Base-by-base conservation (phyloP, 78 protist genomes). In the Acrasis kona region DNA sequence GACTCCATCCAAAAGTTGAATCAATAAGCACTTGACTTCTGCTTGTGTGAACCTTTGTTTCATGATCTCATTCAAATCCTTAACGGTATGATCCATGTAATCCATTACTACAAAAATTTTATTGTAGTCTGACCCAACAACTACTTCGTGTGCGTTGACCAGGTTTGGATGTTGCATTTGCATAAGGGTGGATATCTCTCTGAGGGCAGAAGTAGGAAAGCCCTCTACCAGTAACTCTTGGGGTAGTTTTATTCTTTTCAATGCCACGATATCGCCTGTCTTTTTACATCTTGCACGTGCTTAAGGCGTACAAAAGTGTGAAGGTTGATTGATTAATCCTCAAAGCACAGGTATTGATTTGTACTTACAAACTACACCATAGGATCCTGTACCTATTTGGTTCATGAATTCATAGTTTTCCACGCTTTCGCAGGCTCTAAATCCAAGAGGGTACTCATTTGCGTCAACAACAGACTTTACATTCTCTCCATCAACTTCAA, bases 1-100 rank as follows among this genome's bases (percentile, higher is more conserved):
- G 0, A 87, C 65, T 30, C 79, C 90, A 12, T 0, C 0, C 28
- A 89, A 68, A 27, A 86, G 40, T 77, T 86, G 87, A 40, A 2
- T 34, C 58, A 41, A 31, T 29, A 83, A 65, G 10, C 77, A 50
- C 28, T 86, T 81, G 34, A 35, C 41, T 68, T 68, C 76, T 34
- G 77, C 0, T 8, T 32, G n/a, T 27, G 30, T 0, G n/a, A 81
- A 74, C 4, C 65, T 42, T 27, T 1, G 12, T 1, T 10, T 1
- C 75, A 67, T 6, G n/a, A 50, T 9, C 8, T 40, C 65, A 71
- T 78, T 28, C n/a, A 85, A 74, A 36, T 30, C 0, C 37, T 2
- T 37, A 19, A 85, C 19, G 41, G 76, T 85, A 37, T 78, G 72
- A 30, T 69, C 75, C 40, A 67, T 76, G 50, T 64, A 84, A 40